These are phyloP conservation scores for Mucuna pruriens DNA, from an alignment of 306 rosid species.

Conservation along the genomic window DNA sequence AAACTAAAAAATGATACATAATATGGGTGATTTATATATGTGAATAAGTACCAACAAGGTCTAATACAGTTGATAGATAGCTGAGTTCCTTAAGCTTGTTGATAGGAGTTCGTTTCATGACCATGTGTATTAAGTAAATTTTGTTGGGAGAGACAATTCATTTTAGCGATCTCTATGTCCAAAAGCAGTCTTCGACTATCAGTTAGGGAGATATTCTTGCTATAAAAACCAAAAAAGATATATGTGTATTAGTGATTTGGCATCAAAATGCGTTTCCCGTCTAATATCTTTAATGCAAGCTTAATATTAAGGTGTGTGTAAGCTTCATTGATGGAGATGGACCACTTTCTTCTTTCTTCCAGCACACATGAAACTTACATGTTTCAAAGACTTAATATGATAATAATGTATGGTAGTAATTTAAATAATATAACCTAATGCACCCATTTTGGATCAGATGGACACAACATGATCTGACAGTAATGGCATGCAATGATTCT, in stretches of 20 bases:
- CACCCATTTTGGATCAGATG: slow-evolving; percentile 42
- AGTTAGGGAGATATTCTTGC: too few relatives aligned
- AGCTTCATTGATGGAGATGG: not conserved
- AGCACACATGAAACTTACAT: not conserved
- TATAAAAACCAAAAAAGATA: too few relatives aligned
- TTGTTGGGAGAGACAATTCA: too few relatives aligned
- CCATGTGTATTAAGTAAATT: too few relatives aligned
- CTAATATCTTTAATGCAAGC: not conserved
- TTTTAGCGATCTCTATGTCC: too few relatives aligned
- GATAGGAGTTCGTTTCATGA: too few relatives aligned
- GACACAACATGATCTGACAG: slow-evolving; percentile 46
- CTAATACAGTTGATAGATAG: too few relatives aligned
- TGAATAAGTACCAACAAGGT: too few relatives aligned
- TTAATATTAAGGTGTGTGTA: not conserved
- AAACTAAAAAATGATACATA: slow-evolving; percentile 6
- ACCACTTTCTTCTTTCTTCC: not conserved
- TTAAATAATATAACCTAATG: slow-evolving; percentile 16
- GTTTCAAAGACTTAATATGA: slow-evolving; percentile 13
- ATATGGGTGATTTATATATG: not conserved
- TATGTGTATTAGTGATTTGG: too few relatives aligned
- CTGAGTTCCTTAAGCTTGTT: too few relatives aligned
- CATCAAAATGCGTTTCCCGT: not conserved
- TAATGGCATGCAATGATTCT: slow-evolving; percentile 50
- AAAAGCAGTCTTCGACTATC: too few relatives aligned
- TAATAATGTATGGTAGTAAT: not conserved